Conservation (phyloP, 257 asterid genomes). For the Penstemon barbatus region DNA sequence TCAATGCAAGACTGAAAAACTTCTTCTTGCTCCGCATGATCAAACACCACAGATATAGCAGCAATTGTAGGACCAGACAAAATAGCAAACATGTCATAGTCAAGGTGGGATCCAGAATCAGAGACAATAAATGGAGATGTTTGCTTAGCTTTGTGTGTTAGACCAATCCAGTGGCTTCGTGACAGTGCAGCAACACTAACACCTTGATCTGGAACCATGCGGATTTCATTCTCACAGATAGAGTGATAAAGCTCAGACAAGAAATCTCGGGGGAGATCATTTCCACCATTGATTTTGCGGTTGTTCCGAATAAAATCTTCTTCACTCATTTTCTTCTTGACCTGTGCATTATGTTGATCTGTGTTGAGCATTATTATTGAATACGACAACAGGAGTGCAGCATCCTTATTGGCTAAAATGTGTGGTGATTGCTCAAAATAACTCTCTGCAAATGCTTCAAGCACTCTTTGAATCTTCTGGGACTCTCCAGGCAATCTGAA, state of each 20-base stretch:
- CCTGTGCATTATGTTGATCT: conserved; percentile 91
- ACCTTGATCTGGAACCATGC: conserved; percentile 75
- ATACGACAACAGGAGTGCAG: conserved; percentile 83
- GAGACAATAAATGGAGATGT: conserved; percentile 61
- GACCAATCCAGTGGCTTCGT: conserved; percentile 89
- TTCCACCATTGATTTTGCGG: conserved; percentile 86
- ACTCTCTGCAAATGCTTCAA: conserved; percentile 92
- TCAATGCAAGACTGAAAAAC: conserved; percentile 70
- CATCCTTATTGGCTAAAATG: conserved; percentile 83
- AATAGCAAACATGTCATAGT: conserved; percentile 75
- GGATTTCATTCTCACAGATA: conserved; percentile 82
- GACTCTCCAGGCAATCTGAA: conserved; percentile 96
- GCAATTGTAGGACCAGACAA: conserved; percentile 85
- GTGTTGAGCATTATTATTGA: conserved; percentile 90
- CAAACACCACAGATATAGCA: conserved; percentile 86
- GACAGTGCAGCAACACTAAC: conserved; percentile 47
- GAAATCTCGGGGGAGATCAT: conserved; percentile 86
- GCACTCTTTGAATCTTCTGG: conserved; percentile 92
- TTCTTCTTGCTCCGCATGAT: conserved; percentile 76
- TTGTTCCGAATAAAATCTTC: conserved; percentile 91
- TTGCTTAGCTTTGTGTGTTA: conserved; percentile 69
- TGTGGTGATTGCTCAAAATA: conserved; percentile 77
- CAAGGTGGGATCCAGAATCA: conserved; percentile 64
- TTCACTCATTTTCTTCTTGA: conserved; percentile 93
- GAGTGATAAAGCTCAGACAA: conserved; percentile 80